Percentiles rank a stretch among this genome's conserved stretches.
These are phyloP conservation scores for Lathyrus tuberosus DNA, from an alignment of 306 rosid species.

Conservation along the genomic window DNA sequence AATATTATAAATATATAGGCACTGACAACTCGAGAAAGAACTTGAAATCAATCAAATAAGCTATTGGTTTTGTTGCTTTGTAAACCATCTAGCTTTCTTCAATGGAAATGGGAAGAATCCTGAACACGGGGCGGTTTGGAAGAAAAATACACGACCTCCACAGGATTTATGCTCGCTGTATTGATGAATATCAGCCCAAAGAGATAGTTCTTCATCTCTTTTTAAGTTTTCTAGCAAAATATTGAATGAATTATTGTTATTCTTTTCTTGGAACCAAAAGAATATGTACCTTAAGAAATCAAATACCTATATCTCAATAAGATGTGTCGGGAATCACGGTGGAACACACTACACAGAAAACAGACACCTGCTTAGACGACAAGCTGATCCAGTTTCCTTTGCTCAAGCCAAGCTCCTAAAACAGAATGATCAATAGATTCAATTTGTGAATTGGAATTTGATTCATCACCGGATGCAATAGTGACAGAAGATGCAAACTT, in stretches of 20 bases:
- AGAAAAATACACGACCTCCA: conserved; percentile 48
- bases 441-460: conserved; percentile 59
- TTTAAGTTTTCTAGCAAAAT: conserved; percentile 44
- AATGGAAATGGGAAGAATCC: conserved; percentile 21
- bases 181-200: conserved; percentile 42
- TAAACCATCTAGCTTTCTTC: conserved; percentile 35
- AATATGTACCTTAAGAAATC: conserved; percentile 50
- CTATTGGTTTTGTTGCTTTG: conserved; percentile 37
- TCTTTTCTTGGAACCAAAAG: conserved; percentile 23
- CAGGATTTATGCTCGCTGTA: conserved; percentile 38
- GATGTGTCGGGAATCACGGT: conserved; percentile 1
- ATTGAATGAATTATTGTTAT: conserved; percentile 45
- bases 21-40: conserved; percentile 35
- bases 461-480: conserved; percentile 58
- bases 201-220: conserved; percentile 42
- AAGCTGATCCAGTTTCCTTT: conserved; percentile 80
- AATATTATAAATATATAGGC: conserved; percentile 6
- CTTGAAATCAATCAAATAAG: conserved; percentile 30
- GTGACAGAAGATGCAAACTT: conserved; percentile 53
- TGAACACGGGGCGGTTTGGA: conserved; percentile 36
- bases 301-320: conserved; percentile 52
- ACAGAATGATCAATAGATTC: conserved; percentile 73
- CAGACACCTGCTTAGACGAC: conserved; percentile 46
- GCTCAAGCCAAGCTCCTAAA: conserved; percentile 87
- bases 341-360: neutral